Conservation (phyloP, 768 basidiomycete genomes). For the Neoboletus brunneissimus region DNA sequence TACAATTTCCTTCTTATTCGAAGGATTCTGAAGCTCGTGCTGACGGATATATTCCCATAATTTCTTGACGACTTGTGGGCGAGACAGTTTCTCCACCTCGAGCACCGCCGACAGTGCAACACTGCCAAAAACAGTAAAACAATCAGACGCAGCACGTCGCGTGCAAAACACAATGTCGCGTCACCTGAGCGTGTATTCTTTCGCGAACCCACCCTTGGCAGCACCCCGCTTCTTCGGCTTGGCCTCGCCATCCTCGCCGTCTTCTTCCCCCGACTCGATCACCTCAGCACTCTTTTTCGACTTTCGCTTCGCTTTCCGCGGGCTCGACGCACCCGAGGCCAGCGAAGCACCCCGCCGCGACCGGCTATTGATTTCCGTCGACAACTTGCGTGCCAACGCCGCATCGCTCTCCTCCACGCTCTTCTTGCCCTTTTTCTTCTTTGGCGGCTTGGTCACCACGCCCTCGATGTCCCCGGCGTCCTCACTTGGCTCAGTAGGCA, state of each 20-base stretch:
- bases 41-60: constrained; percentile 88
- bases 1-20: constrained; percentile 78
- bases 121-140: constrained; percentile 37
- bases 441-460: constrained; percentile 27
- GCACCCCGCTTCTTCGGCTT: constrained; percentile 51
- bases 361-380: constrained; percentile 65
- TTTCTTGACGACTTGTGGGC: constrained; percentile 88
- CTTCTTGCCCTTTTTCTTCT: constrained; percentile 47
- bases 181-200: constrained; percentile 74
- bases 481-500: constrained; percentile 17
- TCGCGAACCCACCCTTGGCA: constrained; percentile 73
- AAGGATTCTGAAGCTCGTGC: constrained; percentile 80
- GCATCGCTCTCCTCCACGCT: constrained; percentile 61
- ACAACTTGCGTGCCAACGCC: constrained; percentile 67
- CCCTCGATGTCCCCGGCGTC: constrained; percentile 6
- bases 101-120: constrained; percentile 70
- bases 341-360: constrained; percentile 44
- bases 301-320: constrained; percentile 43
- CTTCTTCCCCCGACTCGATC: constrained; percentile 50
- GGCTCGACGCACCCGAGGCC: constrained; percentile 37
- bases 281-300: constrained; percentile 55
- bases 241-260: constrained; percentile 39
- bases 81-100: constrained; percentile 65
- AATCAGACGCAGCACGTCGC: constrained; percentile 4
- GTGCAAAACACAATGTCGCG: neutral